Percentiles rank a stretch among this genome's conserved stretches.
Evolutionary conservation across 495 filamentous ascomycete genomes (phyloP).

Genomic region (Penicillium antarcticum): DNA sequence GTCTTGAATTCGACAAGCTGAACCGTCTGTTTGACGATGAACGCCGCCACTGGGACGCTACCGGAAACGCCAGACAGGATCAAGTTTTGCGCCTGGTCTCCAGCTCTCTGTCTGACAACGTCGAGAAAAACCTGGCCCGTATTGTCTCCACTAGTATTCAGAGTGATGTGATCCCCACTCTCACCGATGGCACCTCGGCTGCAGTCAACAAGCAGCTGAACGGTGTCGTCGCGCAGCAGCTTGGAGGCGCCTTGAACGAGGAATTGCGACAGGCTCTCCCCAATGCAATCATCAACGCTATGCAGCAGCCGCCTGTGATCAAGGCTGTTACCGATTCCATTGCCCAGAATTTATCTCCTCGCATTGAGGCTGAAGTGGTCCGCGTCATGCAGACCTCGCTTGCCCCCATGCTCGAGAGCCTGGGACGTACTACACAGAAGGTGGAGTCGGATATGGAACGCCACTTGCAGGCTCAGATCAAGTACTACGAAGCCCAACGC

Average conservation of each 20-base stretch:
- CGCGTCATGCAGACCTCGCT: conserved; percentile 59
- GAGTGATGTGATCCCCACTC: conserved; percentile 57
- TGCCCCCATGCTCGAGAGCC: conserved; percentile 60
- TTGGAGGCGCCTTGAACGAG: conserved; percentile 44
- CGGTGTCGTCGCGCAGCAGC: conserved; percentile 47
- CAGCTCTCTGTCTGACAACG: conserved; percentile 82
- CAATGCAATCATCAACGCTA: conserved; percentile 52
- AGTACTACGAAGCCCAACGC: conserved; percentile 65
- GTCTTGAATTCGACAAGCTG: conserved; percentile 54
- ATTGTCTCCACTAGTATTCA: conserved; percentile 69
- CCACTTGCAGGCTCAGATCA: conserved; percentile 58
- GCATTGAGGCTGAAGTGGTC: conserved; percentile 65
- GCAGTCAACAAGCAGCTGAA: conserved; percentile 61
- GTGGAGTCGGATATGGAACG: conserved; percentile 63
- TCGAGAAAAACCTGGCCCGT: conserved; percentile 71
- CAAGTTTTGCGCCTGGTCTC: conserved; percentile 84
- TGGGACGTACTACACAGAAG: conserved; percentile 58
- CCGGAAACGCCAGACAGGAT: conserved; percentile 67
- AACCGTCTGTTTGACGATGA: conserved; percentile 64
- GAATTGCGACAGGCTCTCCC: conserved; percentile 56
- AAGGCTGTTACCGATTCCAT: conserved; percentile 70
- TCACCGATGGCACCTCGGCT: conserved; percentile 46
- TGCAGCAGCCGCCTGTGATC: conserved; percentile 68
- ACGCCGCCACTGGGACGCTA: conserved; percentile 59
- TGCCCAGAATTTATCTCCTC: conserved; percentile 57